Evolutionary conservation across 768 basidiomycete genomes (phyloP).

Genomic region (Epithele typhae): DNA sequence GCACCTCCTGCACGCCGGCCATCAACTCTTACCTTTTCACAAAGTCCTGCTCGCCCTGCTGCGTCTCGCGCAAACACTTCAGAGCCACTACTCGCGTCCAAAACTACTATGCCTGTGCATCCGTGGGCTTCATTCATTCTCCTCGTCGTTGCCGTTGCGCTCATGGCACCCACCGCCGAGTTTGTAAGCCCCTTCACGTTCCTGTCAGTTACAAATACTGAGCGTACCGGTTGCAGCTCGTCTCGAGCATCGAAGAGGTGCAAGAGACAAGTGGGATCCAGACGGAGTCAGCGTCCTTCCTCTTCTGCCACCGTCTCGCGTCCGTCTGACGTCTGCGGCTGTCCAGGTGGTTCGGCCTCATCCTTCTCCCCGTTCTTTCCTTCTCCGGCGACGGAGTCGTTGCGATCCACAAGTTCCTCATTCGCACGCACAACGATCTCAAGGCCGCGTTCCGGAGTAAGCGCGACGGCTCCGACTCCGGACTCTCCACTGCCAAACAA

Average conservation of each 20-base stretch:
- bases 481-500: constrained; percentile 22
- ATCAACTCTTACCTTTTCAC: too few species aligned
- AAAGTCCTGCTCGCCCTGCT: too few species aligned
- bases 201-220: too few species aligned
- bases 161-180: constrained; percentile 70
- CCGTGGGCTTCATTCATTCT: constrained; percentile 52
- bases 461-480: neutral
- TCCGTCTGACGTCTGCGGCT: neutral
- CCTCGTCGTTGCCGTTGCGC: constrained; percentile 45
- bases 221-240: constrained; percentile 38
- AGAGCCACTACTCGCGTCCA: too few species aligned
- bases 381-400: constrained; percentile 67
- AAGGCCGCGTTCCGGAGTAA: neutral
- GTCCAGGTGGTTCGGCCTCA: constrained; percentile 64
- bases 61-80: too few species aligned
- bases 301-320: neutral
- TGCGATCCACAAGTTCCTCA: constrained; percentile 46
- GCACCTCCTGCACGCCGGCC: too few species aligned
- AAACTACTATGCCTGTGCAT: constrained; percentile 34
- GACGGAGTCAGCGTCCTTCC: constrained; percentile 39
- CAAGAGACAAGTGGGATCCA: constrained; percentile 37
- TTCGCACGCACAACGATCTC: neutral
- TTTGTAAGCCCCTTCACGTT: constrained; percentile 45
- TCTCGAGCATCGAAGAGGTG: constrained; percentile 58
- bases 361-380: constrained; percentile 67